Conservation (phyloP, 768 basidiomycete genomes). For the Lactarius hengduanensis region DNA sequence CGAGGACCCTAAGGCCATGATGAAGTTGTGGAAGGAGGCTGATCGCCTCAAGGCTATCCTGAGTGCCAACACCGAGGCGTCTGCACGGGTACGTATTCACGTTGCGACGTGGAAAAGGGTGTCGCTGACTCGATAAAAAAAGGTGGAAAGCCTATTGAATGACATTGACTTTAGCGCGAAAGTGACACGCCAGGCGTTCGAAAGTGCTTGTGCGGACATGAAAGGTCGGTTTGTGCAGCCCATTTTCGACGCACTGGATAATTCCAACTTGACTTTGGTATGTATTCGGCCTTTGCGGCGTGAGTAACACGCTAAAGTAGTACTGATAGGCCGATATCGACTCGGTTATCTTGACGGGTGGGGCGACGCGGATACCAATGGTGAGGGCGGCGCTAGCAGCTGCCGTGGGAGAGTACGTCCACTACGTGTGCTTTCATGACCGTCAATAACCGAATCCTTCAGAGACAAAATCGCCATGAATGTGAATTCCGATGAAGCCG, state of each 20-base stretch:
- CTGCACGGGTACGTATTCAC: constrained; percentile 54
- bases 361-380: constrained; percentile 87
- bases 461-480: constrained; percentile 88
- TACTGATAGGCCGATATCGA: constrained; percentile 68
- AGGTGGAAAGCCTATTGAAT: constrained; percentile 86
- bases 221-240: constrained; percentile 63
- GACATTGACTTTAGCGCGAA: constrained; percentile 89
- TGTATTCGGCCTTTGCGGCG: constrained; percentile 28
- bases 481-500: constrained; percentile 96
- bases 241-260: constrained; percentile 66
- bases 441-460: constrained; percentile 11
- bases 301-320: constrained; percentile 11
- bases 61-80: constrained; percentile 86
- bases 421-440: not conserved
- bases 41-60: constrained; percentile 86
- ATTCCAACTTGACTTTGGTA: constrained; percentile 67
- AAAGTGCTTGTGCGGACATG: constrained; percentile 67
- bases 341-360: constrained; percentile 92
- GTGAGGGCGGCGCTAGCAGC: constrained; percentile 78
- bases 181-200: constrained; percentile 76
- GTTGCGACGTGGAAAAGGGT: not conserved
- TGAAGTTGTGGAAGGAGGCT: constrained; percentile 94
- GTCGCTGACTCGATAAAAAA: constrained; percentile 11
- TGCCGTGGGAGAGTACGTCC: constrained; percentile 70
- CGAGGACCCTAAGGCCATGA: constrained; percentile 79